Evolutionary conservation across 768 basidiomycete genomes (phyloP).

Genomic region (Suillus spraguei): DNA sequence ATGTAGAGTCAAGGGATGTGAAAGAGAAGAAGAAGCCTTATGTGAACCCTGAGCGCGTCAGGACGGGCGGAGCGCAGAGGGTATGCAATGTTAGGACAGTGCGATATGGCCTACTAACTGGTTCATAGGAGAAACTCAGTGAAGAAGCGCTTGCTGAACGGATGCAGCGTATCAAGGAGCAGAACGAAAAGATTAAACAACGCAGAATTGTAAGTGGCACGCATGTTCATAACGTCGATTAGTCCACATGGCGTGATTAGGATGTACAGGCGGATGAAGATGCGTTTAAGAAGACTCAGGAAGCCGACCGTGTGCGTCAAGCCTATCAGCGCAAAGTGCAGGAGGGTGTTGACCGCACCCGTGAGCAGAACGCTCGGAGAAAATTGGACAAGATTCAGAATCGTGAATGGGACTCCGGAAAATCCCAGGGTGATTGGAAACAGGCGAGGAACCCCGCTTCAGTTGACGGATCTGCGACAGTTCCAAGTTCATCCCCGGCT

Average conservation of each 20-base stretch:
- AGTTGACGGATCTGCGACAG: constrained; percentile 14
- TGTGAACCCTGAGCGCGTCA: constrained; percentile 82
- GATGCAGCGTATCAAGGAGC: constrained; percentile 69
- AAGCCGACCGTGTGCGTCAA: constrained; percentile 59
- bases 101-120: constrained; percentile 5
- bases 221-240: background rate
- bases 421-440: constrained; percentile 36
- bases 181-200: constrained; percentile 79
- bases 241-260: constrained; percentile 36
- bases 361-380: constrained; percentile 77
- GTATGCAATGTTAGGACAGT: constrained; percentile 38
- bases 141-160: constrained; percentile 69
- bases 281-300: constrained; percentile 72
- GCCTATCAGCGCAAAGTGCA: constrained; percentile 67
- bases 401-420: constrained; percentile 87
- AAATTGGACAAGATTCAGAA: constrained; percentile 81
- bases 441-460: constrained; percentile 13
- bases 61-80: constrained; percentile 75
- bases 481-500: constrained; percentile 17
- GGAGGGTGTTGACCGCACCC: constrained; percentile 64
- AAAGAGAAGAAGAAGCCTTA: constrained; percentile 72
- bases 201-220: constrained; percentile 52
- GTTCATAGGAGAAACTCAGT: constrained; percentile 63
- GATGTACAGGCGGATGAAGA: constrained; percentile 83
- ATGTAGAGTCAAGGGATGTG: constrained; percentile 14